Evolutionary conservation across 495 filamentous ascomycete genomes (phyloP).

Genomic region (Lophiotrema nucula): DNA sequence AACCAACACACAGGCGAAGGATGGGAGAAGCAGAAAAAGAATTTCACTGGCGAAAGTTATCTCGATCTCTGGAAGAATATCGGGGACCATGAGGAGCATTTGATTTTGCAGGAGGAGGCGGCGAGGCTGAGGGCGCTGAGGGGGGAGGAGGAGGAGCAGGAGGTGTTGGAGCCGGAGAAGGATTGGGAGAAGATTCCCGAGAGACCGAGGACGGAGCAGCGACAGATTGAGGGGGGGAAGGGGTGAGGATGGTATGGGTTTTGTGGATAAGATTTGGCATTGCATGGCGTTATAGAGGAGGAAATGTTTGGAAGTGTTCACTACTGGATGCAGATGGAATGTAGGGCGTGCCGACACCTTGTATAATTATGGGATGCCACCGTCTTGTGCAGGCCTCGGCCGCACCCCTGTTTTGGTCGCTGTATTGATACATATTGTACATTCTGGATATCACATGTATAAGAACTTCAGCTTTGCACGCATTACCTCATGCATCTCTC

Average conservation of each 20-base stretch:
- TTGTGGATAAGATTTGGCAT: slow-evolving; percentile 3
- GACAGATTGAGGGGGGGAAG: background rate
- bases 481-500: slow-evolving; percentile 44
- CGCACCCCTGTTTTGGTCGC: too few species aligned
- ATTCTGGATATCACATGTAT: slow-evolving; percentile 18
- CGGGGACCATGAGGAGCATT: slow-evolving; percentile 48
- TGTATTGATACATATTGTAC: slow-evolving; percentile 11
- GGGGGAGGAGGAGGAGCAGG: background rate
- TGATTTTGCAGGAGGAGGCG: background rate
- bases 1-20: slow-evolving; percentile 54
- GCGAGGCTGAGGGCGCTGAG: background rate
- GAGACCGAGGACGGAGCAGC: background rate
- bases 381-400: too few species aligned
- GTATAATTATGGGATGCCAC: background rate
- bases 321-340: background rate
- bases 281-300: slow-evolving; percentile 2
- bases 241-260: background rate
- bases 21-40: slow-evolving; percentile 1
- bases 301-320: background rate
- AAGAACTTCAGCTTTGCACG: background rate
- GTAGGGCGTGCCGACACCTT: background rate
- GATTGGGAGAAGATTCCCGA: background rate
- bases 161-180: background rate
- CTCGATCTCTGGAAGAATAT: slow-evolving; percentile 66
- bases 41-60: slow-evolving; percentile 44